Evolutionary conservation across 2,329 filamentous ascomycete genomes (phyloP), one percentile per base, ranked within the genome.

Genomic region (Claviceps sp.): DNA sequence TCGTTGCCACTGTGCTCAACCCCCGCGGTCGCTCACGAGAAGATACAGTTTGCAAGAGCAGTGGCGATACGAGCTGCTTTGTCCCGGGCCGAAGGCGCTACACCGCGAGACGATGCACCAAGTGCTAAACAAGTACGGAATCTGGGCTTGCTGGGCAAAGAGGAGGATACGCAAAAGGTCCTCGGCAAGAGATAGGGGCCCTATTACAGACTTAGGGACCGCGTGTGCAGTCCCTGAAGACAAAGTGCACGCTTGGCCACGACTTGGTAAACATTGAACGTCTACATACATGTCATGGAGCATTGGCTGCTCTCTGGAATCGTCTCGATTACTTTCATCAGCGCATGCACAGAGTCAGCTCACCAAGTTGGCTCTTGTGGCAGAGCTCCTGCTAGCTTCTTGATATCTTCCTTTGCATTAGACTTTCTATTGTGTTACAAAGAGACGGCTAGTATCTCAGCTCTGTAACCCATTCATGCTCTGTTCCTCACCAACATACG

Each of bases 101-200:
- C 85, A 61, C 78, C 85, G 57, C 81, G 87, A 72, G 87, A 93
- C 65, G 83, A 88, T 63, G 85, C 82, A 54, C 89, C 89, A 55
- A 89, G 80, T 57, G 86, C 87, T 5, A 88, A 87, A 54, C 82
- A 93, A 74, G 94, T 97, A 76, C 78, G 89, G 68, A 89, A 85
- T 67, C 69, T 97, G 56, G 91, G 91, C 45, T 70, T 96, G 58
- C 64, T 97, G 61, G 84, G 85, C 63, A 89, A 89, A 68, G 85
- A 93, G 59, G 87, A 94, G 61, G 87, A 93, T 60, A 80, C 83
- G 52, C 80, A 84, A 65, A 76, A 78, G 64, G 75, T 80, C 53
- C 59, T 79, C 49, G 71, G 69, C 38, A 63, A 61, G 52, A 62
- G 52, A 47, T 65, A 61, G 57, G 53, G 40, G 45, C 24, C 45